Evolutionary conservation across 1,284 basidiomycete species (phyloP), one percentile per base, ranked within the genome.

Genomic region (Sanghuangporus weigelae): DNA sequence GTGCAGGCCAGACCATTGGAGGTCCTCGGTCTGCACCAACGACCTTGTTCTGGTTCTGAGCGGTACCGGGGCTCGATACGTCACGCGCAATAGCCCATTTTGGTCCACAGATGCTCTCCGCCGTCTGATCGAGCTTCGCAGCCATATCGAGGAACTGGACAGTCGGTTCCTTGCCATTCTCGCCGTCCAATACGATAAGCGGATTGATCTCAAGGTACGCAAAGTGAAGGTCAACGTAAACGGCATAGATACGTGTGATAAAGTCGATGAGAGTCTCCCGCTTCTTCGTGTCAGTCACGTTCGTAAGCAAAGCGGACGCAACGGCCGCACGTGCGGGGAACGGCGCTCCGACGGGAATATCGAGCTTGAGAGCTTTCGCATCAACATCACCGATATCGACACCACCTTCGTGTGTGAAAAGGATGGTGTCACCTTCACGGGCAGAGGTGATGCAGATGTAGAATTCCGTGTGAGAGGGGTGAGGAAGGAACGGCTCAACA

Each of bases 201-300:
- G 97, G 97, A 85, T 99, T 99, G 80, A 99, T 99, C 80, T 99
- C 96, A 74, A 99, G 93, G 82, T 99, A 99, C 49, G 96, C 95
- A 75, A 98, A 96, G 81, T 96, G 94, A 64, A 96, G 89, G 76
- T 98, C 95, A 71, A 96, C 96, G 78, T 98, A 98, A 72, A 98
- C 95, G 69, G 88, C 90, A 85, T 98, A 99, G 54, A 99, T 89
- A 67, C 96, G 88, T 76, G 92, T 85, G 72, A 99, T 83, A 81
- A 98, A 99, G 80, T 99, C 94, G 71, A 91, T 84, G 65, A 97
- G 87, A 51, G 92, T 85, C 68, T 95, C 91, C 78, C 93, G 87
- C 82, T 93, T 95, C 63, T 79, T 82, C 57, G 82, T 83, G 66
- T 72, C 78, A 56, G 91, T 87, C 60, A 95, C 95, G 72, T 93